Percentiles rank a stretch among this genome's conserved stretches.
phyloP scores from a whole-genome alignment of 495 filamentous ascomycete genomes.

The Neurospora sp. region DNA sequence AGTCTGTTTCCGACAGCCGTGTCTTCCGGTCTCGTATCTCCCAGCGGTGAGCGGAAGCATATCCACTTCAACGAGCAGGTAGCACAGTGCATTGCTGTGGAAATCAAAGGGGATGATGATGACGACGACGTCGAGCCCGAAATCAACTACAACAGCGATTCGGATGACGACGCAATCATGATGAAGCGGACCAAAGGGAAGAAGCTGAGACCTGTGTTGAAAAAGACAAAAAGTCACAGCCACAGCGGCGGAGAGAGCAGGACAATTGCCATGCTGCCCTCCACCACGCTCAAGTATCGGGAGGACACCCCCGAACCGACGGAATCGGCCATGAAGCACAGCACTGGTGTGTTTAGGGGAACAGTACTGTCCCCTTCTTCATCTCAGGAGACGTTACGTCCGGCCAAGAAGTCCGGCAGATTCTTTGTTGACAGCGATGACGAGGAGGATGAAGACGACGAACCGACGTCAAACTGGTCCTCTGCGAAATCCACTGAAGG shows the following conservation, averaged over 20 bases:
- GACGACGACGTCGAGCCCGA: constrained; percentile 50
- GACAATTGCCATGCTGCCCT: constrained; percentile 86
- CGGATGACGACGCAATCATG: constrained; percentile 70
- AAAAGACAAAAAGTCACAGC: constrained; percentile 36
- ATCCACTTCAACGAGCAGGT: constrained; percentile 97
- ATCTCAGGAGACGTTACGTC: constrained; percentile 66
- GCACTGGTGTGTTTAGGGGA: constrained; percentile 33
- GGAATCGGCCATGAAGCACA: constrained; percentile 49
- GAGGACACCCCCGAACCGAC: constrained; percentile 66
- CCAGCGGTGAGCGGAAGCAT: constrained; percentile 60
- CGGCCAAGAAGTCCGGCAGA: constrained; percentile 58
- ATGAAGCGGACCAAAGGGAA: constrained; percentile 55
- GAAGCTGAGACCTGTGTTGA: constrained; percentile 34
- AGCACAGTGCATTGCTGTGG: constrained; percentile 89
- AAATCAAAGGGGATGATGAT: constrained; percentile 63
- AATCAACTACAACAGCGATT: constrained; percentile 45
- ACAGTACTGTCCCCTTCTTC: constrained; percentile 53
- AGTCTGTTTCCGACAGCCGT: constrained; percentile 48
- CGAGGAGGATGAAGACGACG: constrained; percentile 45
- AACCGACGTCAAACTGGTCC: constrained; percentile 31
- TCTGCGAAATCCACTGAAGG: constrained; percentile 7
- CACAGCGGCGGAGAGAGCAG: constrained; percentile 56
- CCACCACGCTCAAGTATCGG: constrained; percentile 83
- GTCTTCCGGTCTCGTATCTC: constrained; percentile 58
- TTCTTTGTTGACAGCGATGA: constrained; percentile 47